A percentile compares a stretch with the other conserved stretches of the same genome.
phyloP scores from a whole-genome alignment of 768 basidiomycete species.

The Kwoniella shandongensis region DNA sequence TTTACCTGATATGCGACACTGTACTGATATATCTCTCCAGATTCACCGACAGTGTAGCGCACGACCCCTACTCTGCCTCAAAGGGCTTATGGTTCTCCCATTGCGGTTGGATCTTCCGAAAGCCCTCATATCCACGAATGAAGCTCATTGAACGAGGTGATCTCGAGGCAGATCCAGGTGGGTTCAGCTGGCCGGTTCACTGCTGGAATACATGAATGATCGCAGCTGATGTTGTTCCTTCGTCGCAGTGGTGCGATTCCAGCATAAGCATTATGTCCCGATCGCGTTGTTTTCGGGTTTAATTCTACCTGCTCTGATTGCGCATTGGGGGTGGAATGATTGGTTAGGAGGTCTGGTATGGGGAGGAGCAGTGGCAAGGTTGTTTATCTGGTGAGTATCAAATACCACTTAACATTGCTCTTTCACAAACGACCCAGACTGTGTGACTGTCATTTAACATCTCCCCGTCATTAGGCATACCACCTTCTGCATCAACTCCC shows the following conservation, averaged over 20 bases:
- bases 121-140: conserved; percentile 66
- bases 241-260: conserved; percentile 65
- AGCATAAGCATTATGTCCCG: conserved; percentile 69
- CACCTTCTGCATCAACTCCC: conserved; percentile 52
- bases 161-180: conserved; percentile 68
- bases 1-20: background rate
- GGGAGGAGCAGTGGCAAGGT: conserved; percentile 66
- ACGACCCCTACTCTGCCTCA: conserved; percentile 71
- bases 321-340: conserved; percentile 59
- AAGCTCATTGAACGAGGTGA: conserved; percentile 67
- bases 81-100: conserved; percentile 73
- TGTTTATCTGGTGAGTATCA: conserved; percentile 59
- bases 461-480: conserved; percentile 39
- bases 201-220: background rate
- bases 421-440: too few relatives aligned
- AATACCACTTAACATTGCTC: background rate
- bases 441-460: conserved; percentile 61
- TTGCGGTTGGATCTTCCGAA: conserved; percentile 83
- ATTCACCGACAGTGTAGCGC: conserved; percentile 62
- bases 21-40: conserved; percentile 14
- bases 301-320: conserved; percentile 62
- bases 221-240: background rate
- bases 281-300: conserved; percentile 66
- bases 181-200: conserved; percentile 25
- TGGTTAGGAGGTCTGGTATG: conserved; percentile 68